phyloP scores from a whole-genome alignment of 2,329 filamentous ascomycete genomes.

The Penicillium digitatum region DNA sequence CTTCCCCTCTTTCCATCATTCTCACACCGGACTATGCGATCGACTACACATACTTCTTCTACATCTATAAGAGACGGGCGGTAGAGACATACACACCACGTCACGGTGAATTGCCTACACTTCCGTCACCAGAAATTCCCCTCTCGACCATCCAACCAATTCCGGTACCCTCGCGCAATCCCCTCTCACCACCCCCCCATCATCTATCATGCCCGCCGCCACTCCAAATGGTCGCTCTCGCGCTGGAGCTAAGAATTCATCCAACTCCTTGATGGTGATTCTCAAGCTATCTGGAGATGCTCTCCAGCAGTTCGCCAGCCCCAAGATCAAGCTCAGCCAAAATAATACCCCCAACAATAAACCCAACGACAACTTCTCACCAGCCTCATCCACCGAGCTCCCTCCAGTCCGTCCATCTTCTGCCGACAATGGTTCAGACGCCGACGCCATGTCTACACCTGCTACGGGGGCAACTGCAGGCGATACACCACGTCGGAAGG shows the following conservation, averaged over 20 bases:
- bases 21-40: conserved; percentile 29
- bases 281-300: conserved; percentile 40
- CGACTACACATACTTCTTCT: conserved; percentile 29
- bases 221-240: conserved; percentile 36
- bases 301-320: conserved; percentile 34
- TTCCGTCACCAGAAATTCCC: conserved; percentile 7
- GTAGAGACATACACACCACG: conserved; percentile 15
- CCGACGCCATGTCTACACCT: conserved; percentile 39
- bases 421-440: conserved; percentile 41
- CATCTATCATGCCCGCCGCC: conserved; percentile 22
- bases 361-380: conserved; percentile 33
- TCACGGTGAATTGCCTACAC: conserved; percentile 20
- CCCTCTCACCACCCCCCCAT: background rate
- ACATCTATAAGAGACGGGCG: conserved; percentile 27
- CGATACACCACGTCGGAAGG: conserved; percentile 67
- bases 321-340: background rate
- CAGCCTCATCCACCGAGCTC: conserved; percentile 36
- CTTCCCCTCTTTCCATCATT: conserved; percentile 12
- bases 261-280: conserved; percentile 26
- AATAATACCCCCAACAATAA: conserved; percentile 23
- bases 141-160: conserved; percentile 3
- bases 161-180: background rate
- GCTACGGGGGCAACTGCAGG: conserved; percentile 38
- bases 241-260: conserved; percentile 25
- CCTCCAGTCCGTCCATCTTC: conserved; percentile 36